These are phyloP conservation scores for Linnemannia zychae DNA, from an alignment of 192 early-diverging fungal genomes.

Conservation along the genomic window DNA sequence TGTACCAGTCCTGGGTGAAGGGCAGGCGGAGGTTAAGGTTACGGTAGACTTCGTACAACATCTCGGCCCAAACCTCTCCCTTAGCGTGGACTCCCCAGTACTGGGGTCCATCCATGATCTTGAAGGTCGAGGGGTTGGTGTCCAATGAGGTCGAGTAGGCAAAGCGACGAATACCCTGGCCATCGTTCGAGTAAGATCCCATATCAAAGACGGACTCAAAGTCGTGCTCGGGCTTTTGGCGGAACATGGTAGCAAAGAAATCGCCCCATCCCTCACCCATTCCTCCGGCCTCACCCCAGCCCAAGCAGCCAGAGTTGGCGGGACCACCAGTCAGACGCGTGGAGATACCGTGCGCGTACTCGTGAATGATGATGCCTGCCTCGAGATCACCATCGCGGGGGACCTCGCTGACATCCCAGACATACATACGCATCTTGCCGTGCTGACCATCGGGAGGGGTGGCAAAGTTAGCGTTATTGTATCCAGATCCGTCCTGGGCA, in stretches of 20 bases:
- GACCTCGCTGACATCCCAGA: slow-evolving; percentile 84
- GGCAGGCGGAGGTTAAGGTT: slow-evolving; percentile 74
- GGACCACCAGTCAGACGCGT: slow-evolving; percentile 94
- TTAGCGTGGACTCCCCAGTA: slow-evolving; percentile 96
- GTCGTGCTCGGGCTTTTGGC: slow-evolving; percentile 69
- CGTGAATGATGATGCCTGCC: slow-evolving; percentile 94
- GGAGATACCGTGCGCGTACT: slow-evolving; percentile 97
- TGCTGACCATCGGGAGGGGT: slow-evolving; percentile 95
- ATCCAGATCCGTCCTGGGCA: slow-evolving; percentile 92
- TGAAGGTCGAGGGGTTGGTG: slow-evolving; percentile 89
- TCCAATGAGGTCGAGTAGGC: slow-evolving; percentile 82
- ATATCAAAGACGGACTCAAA: slow-evolving; percentile 79
- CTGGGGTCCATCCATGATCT: slow-evolving; percentile 77
- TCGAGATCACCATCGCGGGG: slow-evolving; percentile 91
- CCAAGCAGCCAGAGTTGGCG: slow-evolving; percentile 89
- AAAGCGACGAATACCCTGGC: slow-evolving; percentile 87
- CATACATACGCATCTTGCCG: slow-evolving; percentile 95
- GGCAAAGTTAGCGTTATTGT: slow-evolving; percentile 96
- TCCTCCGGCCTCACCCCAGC: slow-evolving; percentile 89
- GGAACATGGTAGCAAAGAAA: slow-evolving; percentile 86
- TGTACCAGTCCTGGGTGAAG: slow-evolving; percentile 71
- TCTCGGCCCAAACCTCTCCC: slow-evolving; percentile 95
- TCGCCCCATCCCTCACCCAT: slow-evolving; percentile 99
- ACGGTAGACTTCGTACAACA: slow-evolving; percentile 91
- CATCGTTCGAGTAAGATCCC: slow-evolving; percentile 88